Conservation (phyloP, 306 rosid genomes). For the Senna tora region DNA sequence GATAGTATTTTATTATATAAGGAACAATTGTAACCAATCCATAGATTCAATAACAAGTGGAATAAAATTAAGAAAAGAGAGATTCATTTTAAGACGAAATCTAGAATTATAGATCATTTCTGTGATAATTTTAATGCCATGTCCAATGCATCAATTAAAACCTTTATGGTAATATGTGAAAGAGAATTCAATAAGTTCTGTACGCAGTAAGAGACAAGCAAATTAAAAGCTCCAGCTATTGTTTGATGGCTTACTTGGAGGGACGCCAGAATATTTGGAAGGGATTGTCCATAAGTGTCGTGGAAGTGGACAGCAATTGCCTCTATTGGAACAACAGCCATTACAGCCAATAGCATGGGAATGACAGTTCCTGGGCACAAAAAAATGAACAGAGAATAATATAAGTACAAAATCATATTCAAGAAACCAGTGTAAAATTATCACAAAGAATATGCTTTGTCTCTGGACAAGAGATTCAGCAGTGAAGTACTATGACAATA, state of each 20-base stretch:
- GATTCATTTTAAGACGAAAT: neutral
- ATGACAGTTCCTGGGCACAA: conserved; percentile 55
- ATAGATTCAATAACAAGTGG: neutral
- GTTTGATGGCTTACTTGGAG: conserved; percentile 58
- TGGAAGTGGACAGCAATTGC: conserved; percentile 76
- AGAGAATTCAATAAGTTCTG: conserved; percentile 12
- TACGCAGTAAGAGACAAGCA: conserved; percentile 3
- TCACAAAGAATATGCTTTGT: conserved; percentile 15
- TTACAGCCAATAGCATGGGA: conserved; percentile 73
- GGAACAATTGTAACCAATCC: neutral
- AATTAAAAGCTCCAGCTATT: neutral
- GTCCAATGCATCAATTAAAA: conserved; percentile 7
- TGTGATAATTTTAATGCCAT: neutral
- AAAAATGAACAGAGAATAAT: neutral
- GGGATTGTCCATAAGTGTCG: conserved; percentile 75
- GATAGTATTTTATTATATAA: neutral
- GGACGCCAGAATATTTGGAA: conserved; percentile 62
- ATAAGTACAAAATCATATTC: neutral
- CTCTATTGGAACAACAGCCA: conserved; percentile 63
- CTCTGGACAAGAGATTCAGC: neutral
- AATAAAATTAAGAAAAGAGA: too few species aligned
- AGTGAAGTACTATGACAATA: conserved; percentile 28
- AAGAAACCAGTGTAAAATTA: neutral
- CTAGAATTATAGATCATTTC: conserved; percentile 1
- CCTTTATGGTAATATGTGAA: conserved; percentile 5